Base-by-base conservation (phyloP, 2,329 filamentous ascomycete species). In the Penicillium rolfsii region DNA sequence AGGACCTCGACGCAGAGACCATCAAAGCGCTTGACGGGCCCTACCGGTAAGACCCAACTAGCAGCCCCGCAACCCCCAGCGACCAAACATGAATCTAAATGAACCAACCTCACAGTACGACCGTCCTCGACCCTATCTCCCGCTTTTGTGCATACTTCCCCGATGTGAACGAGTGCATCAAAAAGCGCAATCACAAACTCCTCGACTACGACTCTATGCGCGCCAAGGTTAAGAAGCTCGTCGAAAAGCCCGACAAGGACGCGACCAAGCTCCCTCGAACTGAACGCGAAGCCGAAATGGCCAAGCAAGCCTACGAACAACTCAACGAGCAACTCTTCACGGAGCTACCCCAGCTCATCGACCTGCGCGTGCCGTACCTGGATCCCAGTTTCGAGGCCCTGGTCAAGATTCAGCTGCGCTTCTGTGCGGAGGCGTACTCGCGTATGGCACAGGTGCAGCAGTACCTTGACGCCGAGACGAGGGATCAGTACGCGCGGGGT, bases 371-470 rank as follows among this genome's bases (percentile, higher is more conserved):
- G 14, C 96, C 96, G 0, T 99, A 99, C 75, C 87, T 99, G 59
- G 95, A 99, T 72, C 96, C 96, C 0, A 94, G 89, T 64, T 99
- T 99, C 74, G 95, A 99, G 80, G 95, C 96, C 0, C 87, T 99
- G 55, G 95, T 99, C 76, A 99, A 99, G 84, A 99, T 99, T 68
- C 95, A 99, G 81, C 79, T 99, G 71, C 86, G 95, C 40, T 99
- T 99, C 82, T 99, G 96, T 73, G 95, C 96, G 7, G 95, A 99
- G 80, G 95, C 95, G 1, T 99, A 99, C 79, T 93, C 89, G 64
- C 85, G 95, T 52, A 99, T 99, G 95, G 95, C 96, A 28, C 96
- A 99, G 81, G 96, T 99, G 59, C 95, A 99, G 81, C 95, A 99
- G 80, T 98, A 97, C 76, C 84, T 99, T 35, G 95, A 98, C 75